Evolutionary conservation across 129 eudicot species (phyloP).

Genomic region (Chrysanthemum seticuspe): DNA sequence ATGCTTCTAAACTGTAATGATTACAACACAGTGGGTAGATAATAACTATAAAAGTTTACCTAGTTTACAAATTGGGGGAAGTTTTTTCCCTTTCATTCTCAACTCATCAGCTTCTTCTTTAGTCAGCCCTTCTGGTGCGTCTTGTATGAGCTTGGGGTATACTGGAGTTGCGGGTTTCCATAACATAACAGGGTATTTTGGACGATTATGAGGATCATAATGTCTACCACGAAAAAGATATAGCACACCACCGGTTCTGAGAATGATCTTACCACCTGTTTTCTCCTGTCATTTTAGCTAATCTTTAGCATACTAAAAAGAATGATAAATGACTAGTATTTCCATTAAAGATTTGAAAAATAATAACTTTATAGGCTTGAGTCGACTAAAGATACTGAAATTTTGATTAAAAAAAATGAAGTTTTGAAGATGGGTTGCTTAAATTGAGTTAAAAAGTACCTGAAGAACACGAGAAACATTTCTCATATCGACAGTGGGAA

Average conservation of each 20-base stretch:
- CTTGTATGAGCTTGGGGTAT: constrained; percentile 98
- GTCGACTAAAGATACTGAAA: constrained; percentile 11
- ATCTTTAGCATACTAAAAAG: constrained; percentile 18
- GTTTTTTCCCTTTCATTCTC: constrained; percentile 72
- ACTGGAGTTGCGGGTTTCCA: constrained; percentile 99
- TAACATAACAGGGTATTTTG: constrained; percentile 82
- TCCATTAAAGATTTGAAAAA: neutral
- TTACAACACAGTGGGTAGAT: neutral
- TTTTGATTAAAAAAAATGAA: neutral
- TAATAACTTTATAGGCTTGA: neutral
- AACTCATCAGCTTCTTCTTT: constrained; percentile 85
- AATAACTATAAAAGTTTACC: constrained; percentile 39
- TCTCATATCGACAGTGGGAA: constrained; percentile 95
- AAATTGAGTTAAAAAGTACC: constrained; percentile 43
- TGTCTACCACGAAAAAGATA: constrained; percentile 93
- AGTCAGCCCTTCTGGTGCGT: constrained; percentile 94
- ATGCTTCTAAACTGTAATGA: neutral
- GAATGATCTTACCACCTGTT: constrained; percentile 87
- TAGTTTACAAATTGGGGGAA: constrained; percentile 83
- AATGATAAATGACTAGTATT: neutral
- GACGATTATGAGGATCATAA: constrained; percentile 79
- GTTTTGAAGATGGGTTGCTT: neutral
- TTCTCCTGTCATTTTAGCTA: constrained; percentile 59
- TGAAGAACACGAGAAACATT: constrained; percentile 84
- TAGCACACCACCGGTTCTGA: constrained; percentile 79